Base-by-base conservation (phyloP, 2,329 filamentous ascomycete genomes). In the Fusarium sp. region DNA sequence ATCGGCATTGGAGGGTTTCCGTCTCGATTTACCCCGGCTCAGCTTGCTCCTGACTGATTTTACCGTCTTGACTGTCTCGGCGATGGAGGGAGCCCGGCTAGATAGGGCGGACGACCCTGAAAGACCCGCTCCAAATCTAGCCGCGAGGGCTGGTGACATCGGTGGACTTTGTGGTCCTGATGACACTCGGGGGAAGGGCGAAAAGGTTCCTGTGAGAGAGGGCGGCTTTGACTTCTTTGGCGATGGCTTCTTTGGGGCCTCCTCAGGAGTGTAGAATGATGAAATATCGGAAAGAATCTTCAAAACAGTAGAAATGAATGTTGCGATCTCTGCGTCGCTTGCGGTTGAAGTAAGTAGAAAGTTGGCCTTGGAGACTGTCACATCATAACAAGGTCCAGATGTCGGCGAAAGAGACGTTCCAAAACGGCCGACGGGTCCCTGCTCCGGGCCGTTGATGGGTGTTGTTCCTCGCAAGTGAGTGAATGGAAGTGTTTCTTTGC, bases 281-380 rank as follows among this genome's bases (percentile, higher is more conserved):
- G 78, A 79, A 17, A 77, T 64, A 5, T 76, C 75, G 6, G 72
- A 74, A 11, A 79, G 75, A 24, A 86, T 83, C 63, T 85, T 86
- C 75, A 86, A 85, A 20, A 92, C 86, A 0, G 84, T 83, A 0
- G 85, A 84, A 33, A 91, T 82, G 69, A 92, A 89, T 0, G 81
- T 85, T 0, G 85, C 82, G 36, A 90, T 86, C 72, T 92, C 89
- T 5, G 82, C 76, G 16, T 87, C 85, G 9, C 83, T 87, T 4
- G 90, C 90, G 1, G 84, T 85, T 3, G 87, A 88, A 0, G 88
- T 86, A 27, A 92, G 83, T 11, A 91, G 82, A 72, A 88, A 90
- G 77, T 91, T 89, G 46, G 87, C 88, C 64, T 87, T 86, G 1
- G 87, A 85, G 29, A 88, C 84, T 0, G 82, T 80, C 8, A 80